These are phyloP conservation scores for Xylaria multiplex DNA, from an alignment of 2,329 filamentous ascomycete genomes.

Conservation along the genomic window DNA sequence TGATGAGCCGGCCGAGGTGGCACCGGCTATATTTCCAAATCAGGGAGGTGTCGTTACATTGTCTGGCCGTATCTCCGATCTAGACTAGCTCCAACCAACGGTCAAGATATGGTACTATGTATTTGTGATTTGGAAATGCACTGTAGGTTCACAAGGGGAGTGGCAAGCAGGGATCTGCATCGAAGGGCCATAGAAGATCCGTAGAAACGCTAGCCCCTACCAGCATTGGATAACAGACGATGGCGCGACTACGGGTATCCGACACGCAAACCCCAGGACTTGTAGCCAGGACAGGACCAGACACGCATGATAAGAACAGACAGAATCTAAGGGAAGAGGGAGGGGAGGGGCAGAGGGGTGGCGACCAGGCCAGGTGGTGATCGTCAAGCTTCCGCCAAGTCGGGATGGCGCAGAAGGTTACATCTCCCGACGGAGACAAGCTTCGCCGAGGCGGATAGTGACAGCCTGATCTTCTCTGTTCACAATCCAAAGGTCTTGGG, in stretches of 20 bases:
- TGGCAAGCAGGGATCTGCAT: constrained; percentile 31
- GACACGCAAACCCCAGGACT: no score
- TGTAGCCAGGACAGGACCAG: neutral
- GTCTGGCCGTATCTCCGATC: constrained; percentile 30
- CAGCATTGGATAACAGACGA: neutral
- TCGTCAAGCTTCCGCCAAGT: constrained; percentile 39
- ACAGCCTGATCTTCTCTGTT: neutral
- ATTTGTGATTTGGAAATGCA: constrained; percentile 24
- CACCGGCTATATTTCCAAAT: constrained; percentile 36
- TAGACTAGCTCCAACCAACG: constrained; percentile 30
- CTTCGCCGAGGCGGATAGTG: constrained; percentile 25
- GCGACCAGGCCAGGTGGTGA: constrained; percentile 20
- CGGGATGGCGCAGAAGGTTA: constrained; percentile 28
- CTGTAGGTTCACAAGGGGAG: constrained; percentile 1
- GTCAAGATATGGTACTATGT: constrained; percentile 23
- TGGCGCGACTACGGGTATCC: neutral
- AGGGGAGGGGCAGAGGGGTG: no score
- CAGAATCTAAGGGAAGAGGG: neutral
- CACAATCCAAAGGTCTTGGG: constrained; percentile 4
- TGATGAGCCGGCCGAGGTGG: constrained; percentile 36
- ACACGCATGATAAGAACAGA: neutral
- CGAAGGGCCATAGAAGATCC: constrained; percentile 30
- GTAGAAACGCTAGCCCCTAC: constrained; percentile 13
- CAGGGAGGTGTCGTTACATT: constrained; percentile 36
- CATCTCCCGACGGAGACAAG: constrained; percentile 22